Evolutionary conservation across 192 early-diverging fungal genomes (phyloP).

Genomic region (Pilobolus umbonatus): DNA sequence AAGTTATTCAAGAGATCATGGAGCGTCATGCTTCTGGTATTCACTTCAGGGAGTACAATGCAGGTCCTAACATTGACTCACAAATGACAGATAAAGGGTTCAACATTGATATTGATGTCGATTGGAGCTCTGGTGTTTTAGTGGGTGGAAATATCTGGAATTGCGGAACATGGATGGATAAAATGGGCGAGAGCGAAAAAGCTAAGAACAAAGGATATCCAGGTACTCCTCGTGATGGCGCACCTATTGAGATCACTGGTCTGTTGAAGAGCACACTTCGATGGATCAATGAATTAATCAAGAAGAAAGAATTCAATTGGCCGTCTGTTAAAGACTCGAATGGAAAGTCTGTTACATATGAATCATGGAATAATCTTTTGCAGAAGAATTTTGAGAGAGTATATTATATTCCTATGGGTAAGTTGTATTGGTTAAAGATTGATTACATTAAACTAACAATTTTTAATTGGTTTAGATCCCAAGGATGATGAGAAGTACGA

Average conservation of each 20-base stretch:
- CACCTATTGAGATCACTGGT: constrained; percentile 87
- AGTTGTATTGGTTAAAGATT: no score
- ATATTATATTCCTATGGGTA: constrained; percentile 88
- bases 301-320: constrained; percentile 37
- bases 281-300: constrained; percentile 66
- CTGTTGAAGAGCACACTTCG: constrained; percentile 78
- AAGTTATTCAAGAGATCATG: constrained; percentile 90
- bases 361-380: constrained; percentile 77
- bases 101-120: constrained; percentile 68
- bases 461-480: constrained; percentile 39
- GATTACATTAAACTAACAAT: background rate
- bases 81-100: constrained; percentile 93
- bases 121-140: constrained; percentile 78
- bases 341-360: constrained; percentile 50
- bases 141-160: constrained; percentile 87
- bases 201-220: constrained; percentile 91
- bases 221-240: constrained; percentile 91
- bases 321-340: constrained; percentile 26
- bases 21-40: constrained; percentile 87
- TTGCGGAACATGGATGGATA: constrained; percentile 99
- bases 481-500: constrained; percentile 57
- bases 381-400: constrained; percentile 78
- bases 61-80: constrained; percentile 79
- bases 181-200: constrained; percentile 91
- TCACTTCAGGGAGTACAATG: constrained; percentile 93